These are phyloP conservation scores for Grosmannia clavigera DNA, from an alignment of 2,329 filamentous ascomycete genomes.

Conservation along the genomic window DNA sequence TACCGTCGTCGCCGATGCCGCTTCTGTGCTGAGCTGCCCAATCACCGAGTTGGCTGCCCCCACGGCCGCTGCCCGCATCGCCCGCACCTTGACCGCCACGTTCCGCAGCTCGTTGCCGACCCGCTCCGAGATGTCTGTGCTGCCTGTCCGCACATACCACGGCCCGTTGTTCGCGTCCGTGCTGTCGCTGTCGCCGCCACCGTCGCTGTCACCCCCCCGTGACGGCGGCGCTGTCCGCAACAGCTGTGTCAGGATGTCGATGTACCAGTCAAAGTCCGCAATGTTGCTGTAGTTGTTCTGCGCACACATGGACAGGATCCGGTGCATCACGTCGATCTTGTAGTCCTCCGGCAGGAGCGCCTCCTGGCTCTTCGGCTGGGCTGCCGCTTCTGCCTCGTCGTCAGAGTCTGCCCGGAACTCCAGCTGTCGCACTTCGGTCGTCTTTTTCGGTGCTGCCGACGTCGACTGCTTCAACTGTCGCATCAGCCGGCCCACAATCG, in stretches of 20 bases:
- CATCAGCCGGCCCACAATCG: constrained; percentile 77
- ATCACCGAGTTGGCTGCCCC: constrained; percentile 71
- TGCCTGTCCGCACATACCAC: constrained; percentile 7
- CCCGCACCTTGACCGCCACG: constrained; percentile 81
- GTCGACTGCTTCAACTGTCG: constrained; percentile 65
- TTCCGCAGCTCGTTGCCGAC: constrained; percentile 84
- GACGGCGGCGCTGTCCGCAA: constrained; percentile 55
- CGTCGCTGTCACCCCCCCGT: constrained; percentile 26
- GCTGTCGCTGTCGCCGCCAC: constrained; percentile 26
- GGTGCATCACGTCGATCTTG: constrained; percentile 65
- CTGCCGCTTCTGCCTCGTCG: constrained; percentile 33
- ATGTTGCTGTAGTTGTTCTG: constrained; percentile 78
- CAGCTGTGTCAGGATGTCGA: constrained; percentile 77
- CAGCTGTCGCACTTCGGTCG: constrained; percentile 30
- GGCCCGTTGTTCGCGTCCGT: constrained; percentile 23
- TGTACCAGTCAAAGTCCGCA: constrained; percentile 93
- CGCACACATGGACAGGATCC: constrained; percentile 81
- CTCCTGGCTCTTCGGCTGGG: constrained; percentile 26
- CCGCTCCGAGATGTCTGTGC: constrained; percentile 44
- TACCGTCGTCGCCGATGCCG: constrained; percentile 34
- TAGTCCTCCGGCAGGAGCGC: constrained; percentile 76
- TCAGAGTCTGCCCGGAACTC: constrained; percentile 34
- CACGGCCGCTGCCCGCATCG: constrained; percentile 67
- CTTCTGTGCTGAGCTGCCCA: constrained; percentile 39
- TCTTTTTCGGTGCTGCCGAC: constrained; percentile 28